Conservation (phyloP, 2,329 filamentous ascomycete species). For the Diaporthe nobilis region DNA sequence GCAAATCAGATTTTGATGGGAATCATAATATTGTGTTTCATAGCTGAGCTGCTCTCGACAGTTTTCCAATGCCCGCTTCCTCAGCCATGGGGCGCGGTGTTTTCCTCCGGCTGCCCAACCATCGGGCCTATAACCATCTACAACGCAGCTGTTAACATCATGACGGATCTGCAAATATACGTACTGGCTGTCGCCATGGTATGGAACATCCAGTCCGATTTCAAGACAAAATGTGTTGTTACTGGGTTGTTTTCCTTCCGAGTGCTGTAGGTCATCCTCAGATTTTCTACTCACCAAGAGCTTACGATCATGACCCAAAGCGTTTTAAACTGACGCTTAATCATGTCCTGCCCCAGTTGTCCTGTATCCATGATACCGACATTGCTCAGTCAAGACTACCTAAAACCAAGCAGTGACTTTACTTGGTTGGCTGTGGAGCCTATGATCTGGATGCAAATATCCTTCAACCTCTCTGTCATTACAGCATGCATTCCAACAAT, state of each 20-base stretch:
- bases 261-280: background rate
- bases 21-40: background rate
- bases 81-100: background rate
- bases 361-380: background rate
- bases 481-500: background rate
- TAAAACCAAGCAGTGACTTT: background rate
- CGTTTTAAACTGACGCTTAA: background rate
- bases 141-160: background rate
- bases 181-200: background rate
- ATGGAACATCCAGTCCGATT: background rate
- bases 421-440: background rate
- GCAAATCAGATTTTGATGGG: background rate
- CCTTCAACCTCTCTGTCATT: background rate
- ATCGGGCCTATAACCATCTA: background rate
- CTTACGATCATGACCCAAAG: background rate
- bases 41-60: background rate
- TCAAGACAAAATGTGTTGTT: background rate
- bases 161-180: background rate
- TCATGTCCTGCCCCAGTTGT: background rate
- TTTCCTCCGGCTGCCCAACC: background rate
- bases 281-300: background rate
- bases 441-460: background rate
- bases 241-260: background rate
- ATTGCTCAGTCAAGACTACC: background rate
- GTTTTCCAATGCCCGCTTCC: background rate